phyloP scores from a whole-genome alignment of 192 early-diverging fungal genomes.

The Dimargaris cristalligena region DNA sequence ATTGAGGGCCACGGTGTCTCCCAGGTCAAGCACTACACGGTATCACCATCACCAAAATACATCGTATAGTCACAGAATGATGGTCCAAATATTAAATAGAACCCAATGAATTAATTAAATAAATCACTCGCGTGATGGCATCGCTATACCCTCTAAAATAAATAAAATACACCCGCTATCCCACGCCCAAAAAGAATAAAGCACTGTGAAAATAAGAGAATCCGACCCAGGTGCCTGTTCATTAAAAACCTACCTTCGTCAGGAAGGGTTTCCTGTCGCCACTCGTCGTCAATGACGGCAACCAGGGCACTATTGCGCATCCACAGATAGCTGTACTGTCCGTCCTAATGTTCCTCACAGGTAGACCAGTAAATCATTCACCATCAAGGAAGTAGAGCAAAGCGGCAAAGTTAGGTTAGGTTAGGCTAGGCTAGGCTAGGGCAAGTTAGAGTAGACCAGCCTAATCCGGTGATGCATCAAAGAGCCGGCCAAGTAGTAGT shows the following conservation, averaged over 20 bases:
- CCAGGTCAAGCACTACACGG: no score
- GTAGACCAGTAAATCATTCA: not conserved
- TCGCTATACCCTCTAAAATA: no score
- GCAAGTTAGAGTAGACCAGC: not conserved
- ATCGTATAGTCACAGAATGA: no score
- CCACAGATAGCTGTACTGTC: not conserved
- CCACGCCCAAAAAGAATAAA: no score
- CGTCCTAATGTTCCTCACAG: not conserved
- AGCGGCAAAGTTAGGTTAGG: not conserved
- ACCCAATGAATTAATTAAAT: no score
- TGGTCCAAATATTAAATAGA: no score
- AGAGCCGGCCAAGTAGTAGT: not conserved
- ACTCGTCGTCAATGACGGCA: constrained; percentile 7
- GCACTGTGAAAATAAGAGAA: no score
- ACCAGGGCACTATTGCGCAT: not conserved
- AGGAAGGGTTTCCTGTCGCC: constrained; percentile 4
- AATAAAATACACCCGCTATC: no score
- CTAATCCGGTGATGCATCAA: not conserved
- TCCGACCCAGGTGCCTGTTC: no score
- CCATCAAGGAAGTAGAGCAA: not conserved
- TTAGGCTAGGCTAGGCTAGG: not conserved
- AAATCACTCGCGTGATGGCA: no score
- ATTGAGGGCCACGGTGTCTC: no score
- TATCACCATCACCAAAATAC: no score
- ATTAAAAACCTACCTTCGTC: constrained; percentile 8